phyloP scores from a whole-genome alignment of 257 asterid genomes.

The Gynochthodes officinalis region DNA sequence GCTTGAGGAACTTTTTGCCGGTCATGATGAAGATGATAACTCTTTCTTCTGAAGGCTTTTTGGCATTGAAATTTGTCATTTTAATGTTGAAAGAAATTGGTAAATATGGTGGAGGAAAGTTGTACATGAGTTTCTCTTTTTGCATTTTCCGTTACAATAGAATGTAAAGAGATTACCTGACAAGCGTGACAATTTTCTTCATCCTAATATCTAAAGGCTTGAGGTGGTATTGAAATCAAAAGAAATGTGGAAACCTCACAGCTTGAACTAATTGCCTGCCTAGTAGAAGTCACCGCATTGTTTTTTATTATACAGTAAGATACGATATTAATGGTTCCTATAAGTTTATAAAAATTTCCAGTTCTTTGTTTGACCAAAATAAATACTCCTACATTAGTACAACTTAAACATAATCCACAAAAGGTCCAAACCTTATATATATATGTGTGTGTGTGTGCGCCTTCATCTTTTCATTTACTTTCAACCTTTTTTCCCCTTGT shows the following conservation, averaged over 20 bases:
- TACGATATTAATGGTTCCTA: too few relatives aligned
- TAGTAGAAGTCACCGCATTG: too few relatives aligned
- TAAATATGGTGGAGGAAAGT: not conserved
- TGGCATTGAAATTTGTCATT: not conserved
- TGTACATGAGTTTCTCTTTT: conserved; percentile 5
- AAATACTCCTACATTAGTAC: too few relatives aligned
- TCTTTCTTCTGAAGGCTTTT: conserved; percentile 12
- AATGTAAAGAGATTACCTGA: not conserved
- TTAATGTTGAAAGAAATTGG: not conserved
- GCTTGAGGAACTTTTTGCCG: conserved; percentile 63
- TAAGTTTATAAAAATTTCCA: too few relatives aligned
- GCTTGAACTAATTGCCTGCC: too few relatives aligned
- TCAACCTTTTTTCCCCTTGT: too few relatives aligned
- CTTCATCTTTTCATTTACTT: too few relatives aligned
- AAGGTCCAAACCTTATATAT: too few relatives aligned
- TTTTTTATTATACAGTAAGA: too few relatives aligned
- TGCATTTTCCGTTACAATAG: not conserved
- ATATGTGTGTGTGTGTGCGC: too few relatives aligned
- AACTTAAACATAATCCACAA: too few relatives aligned
- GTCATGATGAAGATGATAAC: conserved; percentile 41
- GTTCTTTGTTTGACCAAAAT: too few relatives aligned
- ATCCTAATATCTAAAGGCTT: not conserved
- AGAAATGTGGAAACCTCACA: not conserved
- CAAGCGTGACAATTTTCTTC: not conserved
- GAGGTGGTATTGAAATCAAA: not conserved